A percentile compares a stretch with the other conserved stretches of the same genome.
These are phyloP conservation scores for Cyberlindnera meyerae DNA, from an alignment of 805 yeast genomes.

Conservation along the genomic window DNA sequence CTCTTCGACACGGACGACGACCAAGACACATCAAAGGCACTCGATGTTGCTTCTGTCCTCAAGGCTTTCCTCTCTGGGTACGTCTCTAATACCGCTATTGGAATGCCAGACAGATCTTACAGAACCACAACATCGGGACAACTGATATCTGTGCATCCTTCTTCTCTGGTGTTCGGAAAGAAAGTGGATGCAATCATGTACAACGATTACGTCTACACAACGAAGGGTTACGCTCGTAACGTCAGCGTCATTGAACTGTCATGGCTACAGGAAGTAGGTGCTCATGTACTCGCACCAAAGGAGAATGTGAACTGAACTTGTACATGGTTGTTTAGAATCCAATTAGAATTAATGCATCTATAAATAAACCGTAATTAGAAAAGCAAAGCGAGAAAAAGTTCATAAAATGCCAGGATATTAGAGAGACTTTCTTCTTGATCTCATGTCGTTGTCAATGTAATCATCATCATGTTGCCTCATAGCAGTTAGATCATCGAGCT, in stretches of 20 bases:
- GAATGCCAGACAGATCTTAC: constrained; percentile 91
- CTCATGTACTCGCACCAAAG: constrained; percentile 19
- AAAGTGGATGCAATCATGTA: constrained; percentile 86
- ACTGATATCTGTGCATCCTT: constrained; percentile 83
- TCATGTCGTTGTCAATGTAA: no score
- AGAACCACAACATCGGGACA: constrained; percentile 83
- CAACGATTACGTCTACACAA: constrained; percentile 88
- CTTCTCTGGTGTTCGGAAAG: constrained; percentile 80
- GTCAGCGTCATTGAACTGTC: constrained; percentile 77
- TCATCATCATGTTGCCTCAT: neutral
- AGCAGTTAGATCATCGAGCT: constrained; percentile 8
- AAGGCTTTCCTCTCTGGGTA: constrained; percentile 82
- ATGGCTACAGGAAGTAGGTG: constrained; percentile 73
- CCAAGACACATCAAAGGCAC: constrained; percentile 23
- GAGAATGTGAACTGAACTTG: constrained; percentile 7
- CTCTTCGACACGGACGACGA: constrained; percentile 22
- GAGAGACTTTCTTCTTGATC: constrained; percentile 11
- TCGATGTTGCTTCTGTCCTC: constrained; percentile 55
- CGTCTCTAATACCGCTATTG: constrained; percentile 85
- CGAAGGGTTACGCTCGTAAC: constrained; percentile 86
- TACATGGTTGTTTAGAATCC: no score
- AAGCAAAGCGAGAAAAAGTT: no score
- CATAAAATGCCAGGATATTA: no score
- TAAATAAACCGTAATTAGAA: no score
- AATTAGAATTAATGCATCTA: no score